Percentiles rank a stretch among this genome's conserved stretches.
phyloP scores from a whole-genome alignment of 1,284 basidiomycete genomes.

The Coniferiporia sulphurascens region DNA sequence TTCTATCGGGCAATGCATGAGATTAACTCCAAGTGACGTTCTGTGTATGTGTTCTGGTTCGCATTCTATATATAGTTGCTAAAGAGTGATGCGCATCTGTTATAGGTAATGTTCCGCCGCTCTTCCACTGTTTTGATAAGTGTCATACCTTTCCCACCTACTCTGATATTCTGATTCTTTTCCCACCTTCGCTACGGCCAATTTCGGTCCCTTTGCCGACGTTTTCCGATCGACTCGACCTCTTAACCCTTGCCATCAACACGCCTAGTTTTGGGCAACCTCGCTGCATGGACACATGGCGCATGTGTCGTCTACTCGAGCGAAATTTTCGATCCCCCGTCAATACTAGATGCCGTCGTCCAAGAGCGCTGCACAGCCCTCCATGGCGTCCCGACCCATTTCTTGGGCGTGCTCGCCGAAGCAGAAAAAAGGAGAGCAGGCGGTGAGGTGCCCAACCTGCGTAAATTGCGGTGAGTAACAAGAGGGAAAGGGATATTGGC shows the following conservation, averaged over 20 bases:
- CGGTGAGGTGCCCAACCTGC: constrained; percentile 45
- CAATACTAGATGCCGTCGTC: constrained; percentile 62
- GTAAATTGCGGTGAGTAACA: constrained; percentile 44
- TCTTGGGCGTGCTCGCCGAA: constrained; percentile 68
- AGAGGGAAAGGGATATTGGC: constrained; percentile 3
- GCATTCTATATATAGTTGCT: neutral
- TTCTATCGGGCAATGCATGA: constrained; percentile 68
- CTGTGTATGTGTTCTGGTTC: constrained; percentile 47
- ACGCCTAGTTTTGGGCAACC: constrained; percentile 79
- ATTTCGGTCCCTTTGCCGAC: neutral
- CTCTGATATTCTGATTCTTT: neutral
- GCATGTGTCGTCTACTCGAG: constrained; percentile 74
- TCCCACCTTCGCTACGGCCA: constrained; percentile 3
- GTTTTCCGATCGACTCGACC: constrained; percentile 2
- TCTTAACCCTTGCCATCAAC: constrained; percentile 17
- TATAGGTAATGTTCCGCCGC: constrained; percentile 70
- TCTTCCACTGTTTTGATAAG: constrained; percentile 89
- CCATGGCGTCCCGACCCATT: constrained; percentile 84
- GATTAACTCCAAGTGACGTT: constrained; percentile 55
- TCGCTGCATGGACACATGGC: constrained; percentile 75
- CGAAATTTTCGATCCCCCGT: constrained; percentile 55
- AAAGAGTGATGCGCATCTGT: neutral
- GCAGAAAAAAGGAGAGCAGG: constrained; percentile 47
- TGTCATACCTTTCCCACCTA: constrained; percentile 25
- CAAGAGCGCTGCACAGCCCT: constrained; percentile 71